Evolutionary conservation across 352 stramenopile species (phyloP).

Genomic region (Phytophthora constricta): DNA sequence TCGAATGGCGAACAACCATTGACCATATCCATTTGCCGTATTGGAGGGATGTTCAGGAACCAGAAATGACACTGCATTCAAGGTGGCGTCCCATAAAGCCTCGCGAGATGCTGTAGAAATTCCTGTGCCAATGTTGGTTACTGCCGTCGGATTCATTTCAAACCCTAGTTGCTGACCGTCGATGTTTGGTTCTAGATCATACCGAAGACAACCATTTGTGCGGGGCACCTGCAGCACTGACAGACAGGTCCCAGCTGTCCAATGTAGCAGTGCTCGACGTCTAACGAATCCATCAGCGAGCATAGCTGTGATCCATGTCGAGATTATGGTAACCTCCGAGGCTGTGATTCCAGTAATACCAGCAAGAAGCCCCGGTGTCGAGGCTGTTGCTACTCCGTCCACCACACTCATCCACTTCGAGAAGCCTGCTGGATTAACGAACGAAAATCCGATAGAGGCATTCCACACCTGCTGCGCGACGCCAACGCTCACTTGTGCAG

Average conservation of each 20-base stretch:
- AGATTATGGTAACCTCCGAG: slow-evolving; percentile 46
- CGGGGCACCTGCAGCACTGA: slow-evolving; percentile 50
- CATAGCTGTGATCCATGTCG: slow-evolving; percentile 50
- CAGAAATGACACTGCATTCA: slow-evolving; percentile 54
- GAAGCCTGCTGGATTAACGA: slow-evolving; percentile 57
- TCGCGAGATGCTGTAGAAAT: slow-evolving; percentile 26
- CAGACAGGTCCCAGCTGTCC: slow-evolving; percentile 65
- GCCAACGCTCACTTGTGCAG: slow-evolving; percentile 32
- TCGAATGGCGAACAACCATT: slow-evolving; percentile 51
- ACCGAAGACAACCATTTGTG: slow-evolving; percentile 42
- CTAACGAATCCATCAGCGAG: slow-evolving; percentile 53
- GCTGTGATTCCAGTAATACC: slow-evolving; percentile 25
- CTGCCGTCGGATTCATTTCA: slow-evolving; percentile 60
- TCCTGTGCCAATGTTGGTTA: slow-evolving; percentile 34
- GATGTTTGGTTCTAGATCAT: slow-evolving; percentile 69
- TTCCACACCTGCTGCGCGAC: slow-evolving; percentile 60
- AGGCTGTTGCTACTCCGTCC: slow-evolving; percentile 17
- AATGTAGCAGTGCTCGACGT: slow-evolving; percentile 63
- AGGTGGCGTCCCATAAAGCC: slow-evolving; percentile 23
- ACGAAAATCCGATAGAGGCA: slow-evolving; percentile 39
- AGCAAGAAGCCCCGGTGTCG: slow-evolving; percentile 13
- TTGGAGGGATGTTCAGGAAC: slow-evolving; percentile 37
- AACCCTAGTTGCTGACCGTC: slow-evolving; percentile 56
- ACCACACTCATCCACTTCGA: slow-evolving; percentile 49
- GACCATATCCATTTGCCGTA: slow-evolving; percentile 37